Evolutionary conservation across 2,329 filamentous ascomycete species (phyloP).

Genomic region (Botryosphaeria dothidea): DNA sequence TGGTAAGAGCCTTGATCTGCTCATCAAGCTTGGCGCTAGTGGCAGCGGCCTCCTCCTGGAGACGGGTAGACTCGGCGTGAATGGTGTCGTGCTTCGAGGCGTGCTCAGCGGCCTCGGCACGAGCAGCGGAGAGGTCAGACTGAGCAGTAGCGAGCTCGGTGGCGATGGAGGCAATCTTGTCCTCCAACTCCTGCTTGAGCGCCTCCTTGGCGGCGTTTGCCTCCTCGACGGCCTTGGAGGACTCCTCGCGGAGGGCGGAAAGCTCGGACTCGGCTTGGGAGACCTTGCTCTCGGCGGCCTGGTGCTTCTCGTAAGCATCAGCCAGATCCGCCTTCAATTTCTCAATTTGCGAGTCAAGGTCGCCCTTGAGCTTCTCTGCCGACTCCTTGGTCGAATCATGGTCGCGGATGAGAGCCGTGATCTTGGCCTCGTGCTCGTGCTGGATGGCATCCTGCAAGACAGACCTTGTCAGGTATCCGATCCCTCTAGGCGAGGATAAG

Average conservation of each 20-base stretch:
- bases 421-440: constrained; percentile 20
- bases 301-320: constrained; percentile 10
- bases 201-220: constrained; percentile 18
- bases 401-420: constrained; percentile 19
- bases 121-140: constrained; percentile 9
- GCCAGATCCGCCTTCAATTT: constrained; percentile 16
- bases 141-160: constrained; percentile 18
- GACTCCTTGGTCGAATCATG: constrained; percentile 16
- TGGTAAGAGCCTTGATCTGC: constrained; percentile 33
- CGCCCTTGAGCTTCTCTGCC: constrained; percentile 14
- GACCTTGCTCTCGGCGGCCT: constrained; percentile 10
- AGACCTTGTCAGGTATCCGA: background rate
- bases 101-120: constrained; percentile 23
- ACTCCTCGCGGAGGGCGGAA: constrained; percentile 5
- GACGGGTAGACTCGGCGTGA: constrained; percentile 10
- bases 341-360: constrained; percentile 19
- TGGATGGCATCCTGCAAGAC: constrained; percentile 15
- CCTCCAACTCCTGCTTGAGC: constrained; percentile 19
- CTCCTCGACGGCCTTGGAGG: constrained; percentile 6
- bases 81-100: constrained; percentile 26
- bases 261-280: constrained; percentile 1
- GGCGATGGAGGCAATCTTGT: constrained; percentile 14
- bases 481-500: background rate
- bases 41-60: constrained; percentile 17
- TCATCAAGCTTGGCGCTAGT: constrained; percentile 25